Conservation (phyloP, 495 filamentous ascomycete species). For the Cercophora scortea region DNA sequence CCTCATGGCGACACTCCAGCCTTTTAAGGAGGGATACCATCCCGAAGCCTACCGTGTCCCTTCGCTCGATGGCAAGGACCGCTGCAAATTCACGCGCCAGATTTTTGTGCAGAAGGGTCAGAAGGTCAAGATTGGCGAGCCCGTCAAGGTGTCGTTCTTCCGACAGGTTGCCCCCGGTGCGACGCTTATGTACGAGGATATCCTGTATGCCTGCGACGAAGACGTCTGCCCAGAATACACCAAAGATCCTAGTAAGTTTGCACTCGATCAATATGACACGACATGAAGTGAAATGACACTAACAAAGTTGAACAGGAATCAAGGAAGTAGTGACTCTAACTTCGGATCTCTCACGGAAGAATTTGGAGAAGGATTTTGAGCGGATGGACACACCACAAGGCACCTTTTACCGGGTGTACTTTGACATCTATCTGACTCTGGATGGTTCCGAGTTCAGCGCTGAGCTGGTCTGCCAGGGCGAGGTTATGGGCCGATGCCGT, state of each 20-base stretch:
- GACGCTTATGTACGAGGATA: constrained; percentile 98
- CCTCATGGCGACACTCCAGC: constrained; percentile 97
- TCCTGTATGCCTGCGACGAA: constrained; percentile 95
- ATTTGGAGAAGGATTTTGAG: constrained; percentile 98
- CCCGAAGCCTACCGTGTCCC: constrained; percentile 97
- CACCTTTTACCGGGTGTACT: constrained; percentile 88
- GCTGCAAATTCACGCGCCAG: constrained; percentile 97
- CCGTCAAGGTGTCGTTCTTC: constrained; percentile 98
- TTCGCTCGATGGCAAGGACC: constrained; percentile 90
- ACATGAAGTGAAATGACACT: constrained; percentile 7
- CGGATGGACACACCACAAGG: constrained; percentile 99
- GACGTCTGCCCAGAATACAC: constrained; percentile 98
- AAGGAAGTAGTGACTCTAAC: constrained; percentile 98
- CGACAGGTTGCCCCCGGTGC: constrained; percentile 95
- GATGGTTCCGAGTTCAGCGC: constrained; percentile 97
- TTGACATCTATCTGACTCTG: constrained; percentile 81
- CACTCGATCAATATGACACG: too few relatives aligned
- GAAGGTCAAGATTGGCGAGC: constrained; percentile 96
- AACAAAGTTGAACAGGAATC: constrained; percentile 61
- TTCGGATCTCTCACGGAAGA: constrained; percentile 93
- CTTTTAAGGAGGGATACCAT: constrained; percentile 98
- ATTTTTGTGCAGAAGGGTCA: constrained; percentile 99
- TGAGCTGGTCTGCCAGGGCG: constrained; percentile 95
- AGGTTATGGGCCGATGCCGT: constrained; percentile 95
- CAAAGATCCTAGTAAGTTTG: constrained; percentile 91